Evolutionary conservation across 768 basidiomycete species (phyloP).

Genomic region (Mycena olivaceomarginata): DNA sequence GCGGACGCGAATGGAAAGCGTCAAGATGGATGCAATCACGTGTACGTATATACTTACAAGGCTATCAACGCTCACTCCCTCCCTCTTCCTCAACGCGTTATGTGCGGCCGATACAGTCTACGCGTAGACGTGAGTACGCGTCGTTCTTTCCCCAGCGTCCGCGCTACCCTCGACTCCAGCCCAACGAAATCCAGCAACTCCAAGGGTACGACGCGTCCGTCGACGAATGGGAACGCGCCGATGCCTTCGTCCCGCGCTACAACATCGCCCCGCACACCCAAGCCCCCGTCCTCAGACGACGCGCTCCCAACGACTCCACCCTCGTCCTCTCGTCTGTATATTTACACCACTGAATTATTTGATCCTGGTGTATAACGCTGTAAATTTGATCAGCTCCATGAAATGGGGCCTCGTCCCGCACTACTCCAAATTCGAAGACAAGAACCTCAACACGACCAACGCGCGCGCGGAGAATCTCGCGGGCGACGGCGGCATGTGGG

Average conservation of each 20-base stretch:
- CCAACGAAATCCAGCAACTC: not conserved
- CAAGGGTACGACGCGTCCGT: not conserved
- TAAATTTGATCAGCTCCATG: conserved; percentile 69
- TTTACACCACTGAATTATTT: too few species aligned
- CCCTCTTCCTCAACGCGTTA: not conserved
- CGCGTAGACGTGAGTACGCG: not conserved
- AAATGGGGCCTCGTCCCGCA: conserved; percentile 94
- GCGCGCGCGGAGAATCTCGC: conserved; percentile 90
- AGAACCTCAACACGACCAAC: conserved; percentile 89
- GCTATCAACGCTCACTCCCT: too few species aligned
- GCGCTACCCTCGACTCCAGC: not conserved
- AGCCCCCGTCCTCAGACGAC: not conserved
- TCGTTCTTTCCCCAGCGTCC: not conserved
- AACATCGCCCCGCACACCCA: not conserved
- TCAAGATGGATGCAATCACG: too few species aligned
- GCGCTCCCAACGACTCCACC: not conserved
- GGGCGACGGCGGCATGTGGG: conserved; percentile 91
- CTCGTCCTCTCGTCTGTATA: not conserved
- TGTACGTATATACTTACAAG: too few species aligned
- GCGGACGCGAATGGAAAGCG: too few species aligned
- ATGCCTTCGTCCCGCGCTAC: not conserved
- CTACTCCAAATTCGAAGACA: conserved; percentile 86
- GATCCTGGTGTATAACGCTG: too few species aligned
- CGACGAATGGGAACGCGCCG: not conserved
- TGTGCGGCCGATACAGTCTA: not conserved